Base-by-base conservation (phyloP, 2,329 filamentous ascomycete genomes). In the Fonsecaea pedrosoi region DNA sequence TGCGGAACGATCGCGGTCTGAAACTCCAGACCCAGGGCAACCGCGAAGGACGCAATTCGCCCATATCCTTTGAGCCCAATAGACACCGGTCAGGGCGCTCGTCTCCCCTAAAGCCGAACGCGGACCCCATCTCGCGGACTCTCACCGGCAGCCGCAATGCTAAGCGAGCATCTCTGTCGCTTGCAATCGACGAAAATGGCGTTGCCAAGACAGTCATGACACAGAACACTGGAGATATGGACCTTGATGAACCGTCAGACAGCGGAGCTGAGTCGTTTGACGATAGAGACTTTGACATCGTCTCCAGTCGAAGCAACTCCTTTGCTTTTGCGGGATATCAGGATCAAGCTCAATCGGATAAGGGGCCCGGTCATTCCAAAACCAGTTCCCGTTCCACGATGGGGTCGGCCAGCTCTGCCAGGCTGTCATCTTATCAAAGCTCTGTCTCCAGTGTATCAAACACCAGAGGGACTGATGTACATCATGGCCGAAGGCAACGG, bases 161-260 rank as follows among this genome's bases (percentile, higher is more conserved):
- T 15, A 40, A 72, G 72, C 78, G 80, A 25, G 77, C 77, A 38
- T 81, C 80, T 6, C 73, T 84, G 18, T 76, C 82, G 4, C 75
- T 84, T 25, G 79, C 77, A n/a, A 82, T 84, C 67, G 81, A 81
- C 65, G 78, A 79, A 57, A 81, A 82, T 70, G 82, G 82, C 13
- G 75, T 81, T 63, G 82, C 82, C 34, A 83, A 80, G 72, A 79
- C 81, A 4, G 67, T 78, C 6, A 71, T 79, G 15, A 69, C 74
- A 12, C 15, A 74, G 77, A 58, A 72, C 12, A 72, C 76, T 4
- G 77, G 75, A 38, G 58, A 67, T 18, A 60, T 66, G 76, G 80
- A 71, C 75, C 73, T 35, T 64, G 78, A 64, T 15, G 75, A 71
- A 4, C 74, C 73, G 18, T 79, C 81, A 73, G 79, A 80, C 45